Conservation (phyloP, 345 rosid genomes). For the Dovyalis caffra region DNA sequence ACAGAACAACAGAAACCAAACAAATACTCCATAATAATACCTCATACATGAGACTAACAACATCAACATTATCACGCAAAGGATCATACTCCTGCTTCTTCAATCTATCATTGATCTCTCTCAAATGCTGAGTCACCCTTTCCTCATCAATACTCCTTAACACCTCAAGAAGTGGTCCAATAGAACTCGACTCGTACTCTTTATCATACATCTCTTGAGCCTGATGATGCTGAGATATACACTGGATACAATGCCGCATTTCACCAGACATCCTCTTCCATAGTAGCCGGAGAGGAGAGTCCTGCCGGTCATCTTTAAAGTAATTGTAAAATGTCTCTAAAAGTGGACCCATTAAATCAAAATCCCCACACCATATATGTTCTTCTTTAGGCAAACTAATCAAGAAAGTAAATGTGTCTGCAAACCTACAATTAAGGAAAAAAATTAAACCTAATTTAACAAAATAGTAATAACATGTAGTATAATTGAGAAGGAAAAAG, state of each 20-base stretch:
- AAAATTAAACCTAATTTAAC: background rate
- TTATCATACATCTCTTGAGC: slow-evolving; percentile 66
- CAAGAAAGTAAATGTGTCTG: slow-evolving; percentile 68
- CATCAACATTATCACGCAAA: slow-evolving; percentile 60
- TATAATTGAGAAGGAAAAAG: background rate
- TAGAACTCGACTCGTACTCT: slow-evolving; percentile 69
- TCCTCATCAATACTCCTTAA: slow-evolving; percentile 74
- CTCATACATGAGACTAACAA: slow-evolving; percentile 92
- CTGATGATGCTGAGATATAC: slow-evolving; percentile 92
- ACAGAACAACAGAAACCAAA: background rate
- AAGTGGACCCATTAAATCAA: slow-evolving; percentile 90
- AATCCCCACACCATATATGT: slow-evolving; percentile 82
- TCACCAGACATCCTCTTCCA: slow-evolving; percentile 82
- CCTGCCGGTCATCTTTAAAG: slow-evolving; percentile 59
- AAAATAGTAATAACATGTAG: background rate
- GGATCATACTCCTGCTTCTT: slow-evolving; percentile 60
- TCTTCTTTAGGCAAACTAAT: slow-evolving; percentile 59
- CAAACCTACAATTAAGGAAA: slow-evolving; percentile 53
- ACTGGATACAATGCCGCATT: slow-evolving; percentile 69
- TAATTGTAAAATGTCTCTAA: slow-evolving; percentile 86
- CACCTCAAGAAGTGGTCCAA: slow-evolving; percentile 82
- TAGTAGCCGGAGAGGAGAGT: slow-evolving; percentile 75
- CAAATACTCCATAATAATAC: slow-evolving; percentile 27
- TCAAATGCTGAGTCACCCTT: slow-evolving; percentile 70
- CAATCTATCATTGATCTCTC: slow-evolving; percentile 56